Evolutionary conservation across 768 basidiomycete genomes (phyloP).

Genomic region (Lentinula sp.): DNA sequence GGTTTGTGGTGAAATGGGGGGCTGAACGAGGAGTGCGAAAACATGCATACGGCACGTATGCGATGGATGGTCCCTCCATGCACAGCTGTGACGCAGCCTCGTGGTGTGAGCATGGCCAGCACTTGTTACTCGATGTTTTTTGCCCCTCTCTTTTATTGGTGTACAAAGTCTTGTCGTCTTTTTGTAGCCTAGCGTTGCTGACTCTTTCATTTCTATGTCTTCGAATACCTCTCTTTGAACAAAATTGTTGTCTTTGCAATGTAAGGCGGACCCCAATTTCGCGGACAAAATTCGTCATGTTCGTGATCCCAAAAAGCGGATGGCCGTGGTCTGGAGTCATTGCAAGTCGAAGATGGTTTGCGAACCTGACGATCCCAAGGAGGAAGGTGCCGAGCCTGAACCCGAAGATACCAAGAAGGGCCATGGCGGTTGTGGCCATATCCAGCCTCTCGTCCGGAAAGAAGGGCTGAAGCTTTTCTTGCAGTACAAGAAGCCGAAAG

Average conservation of each 20-base stretch:
- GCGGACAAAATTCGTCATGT: slow-evolving; percentile 84
- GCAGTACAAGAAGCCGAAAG: slow-evolving; percentile 91
- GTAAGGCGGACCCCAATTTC: slow-evolving; percentile 80
- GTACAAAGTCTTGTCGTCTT: slow-evolving; percentile 20
- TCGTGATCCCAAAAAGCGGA: slow-evolving; percentile 80
- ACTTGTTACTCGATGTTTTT: slow-evolving; percentile 54
- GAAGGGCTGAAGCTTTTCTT: slow-evolving; percentile 94
- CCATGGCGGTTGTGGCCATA: slow-evolving; percentile 95
- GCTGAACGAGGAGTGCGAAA: slow-evolving; percentile 94
- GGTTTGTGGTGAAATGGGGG: slow-evolving; percentile 95
- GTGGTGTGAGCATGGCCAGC: slow-evolving; percentile 50
- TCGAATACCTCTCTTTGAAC: slow-evolving; percentile 22
- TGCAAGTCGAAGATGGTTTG: slow-evolving; percentile 89
- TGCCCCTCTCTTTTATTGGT: slow-evolving; percentile 51
- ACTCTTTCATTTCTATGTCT: slow-evolving; percentile 59
- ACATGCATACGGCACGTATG: slow-evolving; percentile 28
- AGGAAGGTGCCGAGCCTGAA: slow-evolving; percentile 70
- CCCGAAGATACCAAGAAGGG: slow-evolving; percentile 77
- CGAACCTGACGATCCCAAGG: slow-evolving; percentile 84
- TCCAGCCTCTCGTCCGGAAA: slow-evolving; percentile 85
- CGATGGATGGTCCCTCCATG: slow-evolving; percentile 41
- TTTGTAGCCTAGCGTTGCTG: slow-evolving; percentile 45
- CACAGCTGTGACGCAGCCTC: slow-evolving; percentile 67
- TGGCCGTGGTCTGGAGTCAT: slow-evolving; percentile 79
- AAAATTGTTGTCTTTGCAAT: slow-evolving; percentile 14